Base-by-base conservation (phyloP, 2,329 filamentous ascomycete genomes). In the Phialemoniopsis sp. region DNA sequence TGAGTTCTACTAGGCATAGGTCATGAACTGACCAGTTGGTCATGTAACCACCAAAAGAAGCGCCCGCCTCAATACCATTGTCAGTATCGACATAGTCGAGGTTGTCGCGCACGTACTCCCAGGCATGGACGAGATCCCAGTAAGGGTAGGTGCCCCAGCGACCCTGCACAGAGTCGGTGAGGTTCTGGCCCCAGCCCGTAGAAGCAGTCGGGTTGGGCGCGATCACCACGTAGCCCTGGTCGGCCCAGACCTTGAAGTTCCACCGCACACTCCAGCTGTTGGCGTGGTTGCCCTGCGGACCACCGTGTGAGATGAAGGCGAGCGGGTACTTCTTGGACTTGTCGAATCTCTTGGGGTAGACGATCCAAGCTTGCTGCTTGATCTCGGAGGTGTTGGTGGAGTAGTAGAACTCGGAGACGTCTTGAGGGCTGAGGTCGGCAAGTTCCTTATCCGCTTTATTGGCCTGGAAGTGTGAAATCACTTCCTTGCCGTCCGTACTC, bases 21-120 rank as follows among this genome's bases (percentile, higher is more conserved):
- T 18, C 12, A 33, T 14, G 45, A 26, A 36, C 56, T 56, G 52
- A 58, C 57, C 55, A 76, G 51, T 76, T 76, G 52, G 73, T 70
- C 72, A 77, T 77, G 54, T 72, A 78, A 7, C 73, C 73, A 15
- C 73, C 73, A 40, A 73, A 78, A 1, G 68, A 73, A 4, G 71
- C 73, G 3, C 73, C 73, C 7, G 73, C 57, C 2, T 70, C 70
- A 34, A 78, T 72, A 4, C 70, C 71, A 2, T 67, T 62, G 12
- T 55, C 55, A 1, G 67, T 73, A 46, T 78, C 73, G 16, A 77
- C 68, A 41, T 70, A 77, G 6, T 62, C 46, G 13, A 78, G 51
- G 15, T 70, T 67, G n/a, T 64, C 54, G 45, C 73, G 67, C 42
- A 77, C 73, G 44, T 72, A 68, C 29, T 72, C 62, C 47, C 73